Percentiles rank a stretch among this genome's conserved stretches.
These are phyloP conservation scores for Xerocomus potaroensis DNA, from an alignment of 768 basidiomycete genomes.

Conservation along the genomic window DNA sequence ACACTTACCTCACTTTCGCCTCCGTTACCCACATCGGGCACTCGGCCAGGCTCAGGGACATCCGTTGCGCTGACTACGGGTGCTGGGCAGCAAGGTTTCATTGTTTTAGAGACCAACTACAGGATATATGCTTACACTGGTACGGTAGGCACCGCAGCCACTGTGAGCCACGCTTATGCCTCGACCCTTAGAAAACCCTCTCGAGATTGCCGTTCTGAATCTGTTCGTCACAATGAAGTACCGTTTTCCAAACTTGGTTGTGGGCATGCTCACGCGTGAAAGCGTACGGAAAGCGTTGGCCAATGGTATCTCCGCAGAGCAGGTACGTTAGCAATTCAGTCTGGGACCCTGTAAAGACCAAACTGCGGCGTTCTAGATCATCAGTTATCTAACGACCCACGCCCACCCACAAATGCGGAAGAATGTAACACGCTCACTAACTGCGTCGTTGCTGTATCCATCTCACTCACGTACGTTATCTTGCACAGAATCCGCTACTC, in stretches of 20 bases:
- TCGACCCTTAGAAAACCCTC: conserved; percentile 70
- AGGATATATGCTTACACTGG: conserved; percentile 97
- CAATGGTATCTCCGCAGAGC: conserved; percentile 95
- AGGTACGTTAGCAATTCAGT: conserved; percentile 49
- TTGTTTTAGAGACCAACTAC: conserved; percentile 97
- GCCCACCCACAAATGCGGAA: conserved; percentile 98
- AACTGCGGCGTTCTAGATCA: conserved; percentile 58
- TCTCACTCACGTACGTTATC: conserved; percentile 16
- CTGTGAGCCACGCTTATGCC: conserved; percentile 13
- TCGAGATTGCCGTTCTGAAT: conserved; percentile 94
- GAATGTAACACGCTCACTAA: conserved; percentile 51
- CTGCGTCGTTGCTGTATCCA: conserved; percentile 1
- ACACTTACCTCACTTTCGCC: conserved; percentile 90
- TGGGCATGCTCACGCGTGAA: conserved; percentile 91
- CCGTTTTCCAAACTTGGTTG: conserved; percentile 95
- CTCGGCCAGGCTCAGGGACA: conserved; percentile 12
- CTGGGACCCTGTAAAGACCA: conserved; percentile 6
- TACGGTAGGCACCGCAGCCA: conserved; percentile 30
- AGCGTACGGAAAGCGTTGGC: conserved; percentile 91
- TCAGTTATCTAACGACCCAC: conserved; percentile 89
- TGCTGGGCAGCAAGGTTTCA: conserved; percentile 78
- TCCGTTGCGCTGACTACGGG: conserved; percentile 39
- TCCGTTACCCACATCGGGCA: conserved; percentile 57
- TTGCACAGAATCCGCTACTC: conserved; percentile 76
- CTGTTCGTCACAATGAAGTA: conserved; percentile 90